These are phyloP conservation scores for Pleurotus salmoneostramineus DNA, from an alignment of 768 basidiomycete genomes.

Conservation along the genomic window DNA sequence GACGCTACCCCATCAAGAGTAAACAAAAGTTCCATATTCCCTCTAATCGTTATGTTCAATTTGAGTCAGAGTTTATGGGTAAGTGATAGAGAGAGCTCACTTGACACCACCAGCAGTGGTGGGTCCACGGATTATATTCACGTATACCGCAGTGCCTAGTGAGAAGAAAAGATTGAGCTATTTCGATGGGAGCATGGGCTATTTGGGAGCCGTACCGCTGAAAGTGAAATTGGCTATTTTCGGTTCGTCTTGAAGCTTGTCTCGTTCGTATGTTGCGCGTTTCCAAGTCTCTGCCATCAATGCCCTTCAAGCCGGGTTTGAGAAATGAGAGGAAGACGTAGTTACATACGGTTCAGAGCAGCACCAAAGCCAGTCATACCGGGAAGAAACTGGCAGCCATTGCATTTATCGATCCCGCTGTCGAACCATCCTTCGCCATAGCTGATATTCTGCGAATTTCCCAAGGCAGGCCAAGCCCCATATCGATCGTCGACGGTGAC, in stretches of 20 bases:
- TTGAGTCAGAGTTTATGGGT: no score
- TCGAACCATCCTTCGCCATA: constrained; percentile 3
- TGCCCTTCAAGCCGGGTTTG: no score
- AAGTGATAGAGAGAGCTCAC: background rate
- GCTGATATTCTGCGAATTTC: background rate
- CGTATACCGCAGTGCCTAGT: background rate
- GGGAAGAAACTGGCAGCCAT: background rate
- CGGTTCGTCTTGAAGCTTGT: background rate
- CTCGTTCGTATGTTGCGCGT: background rate
- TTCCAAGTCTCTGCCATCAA: background rate
- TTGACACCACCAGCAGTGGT: background rate
- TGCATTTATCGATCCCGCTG: background rate
- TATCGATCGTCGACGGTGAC: constrained; percentile 1
- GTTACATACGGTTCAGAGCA: no score
- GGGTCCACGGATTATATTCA: background rate
- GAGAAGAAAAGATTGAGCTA: background rate
- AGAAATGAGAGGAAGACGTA: no score
- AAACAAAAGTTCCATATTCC: background rate
- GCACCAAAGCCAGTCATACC: no score
- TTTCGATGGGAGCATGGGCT: background rate
- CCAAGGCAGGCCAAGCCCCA: background rate
- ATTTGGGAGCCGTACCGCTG: background rate
- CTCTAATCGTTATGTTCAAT: background rate
- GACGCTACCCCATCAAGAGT: background rate
- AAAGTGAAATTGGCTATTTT: background rate